Percentiles rank a stretch among this genome's conserved stretches.
Conservation (phyloP, 441 rosid species). For the Lepidium campestre region DNA sequence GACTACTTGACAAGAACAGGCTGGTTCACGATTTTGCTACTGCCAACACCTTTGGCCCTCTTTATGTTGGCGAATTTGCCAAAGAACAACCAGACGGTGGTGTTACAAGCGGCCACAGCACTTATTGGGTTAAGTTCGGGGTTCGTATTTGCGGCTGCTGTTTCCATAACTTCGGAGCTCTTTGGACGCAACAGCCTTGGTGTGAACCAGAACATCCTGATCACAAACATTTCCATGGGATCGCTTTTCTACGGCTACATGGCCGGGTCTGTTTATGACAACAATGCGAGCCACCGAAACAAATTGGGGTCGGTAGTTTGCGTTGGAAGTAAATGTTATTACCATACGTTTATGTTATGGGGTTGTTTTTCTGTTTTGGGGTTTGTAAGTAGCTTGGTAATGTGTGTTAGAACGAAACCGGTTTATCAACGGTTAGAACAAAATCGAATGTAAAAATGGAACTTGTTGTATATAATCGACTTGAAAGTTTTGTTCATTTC, state of each 20-base stretch:
- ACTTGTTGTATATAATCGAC: no score
- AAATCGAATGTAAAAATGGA: conserved; percentile 5
- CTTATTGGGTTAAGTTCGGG: conserved; percentile 77
- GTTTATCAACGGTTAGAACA: conserved; percentile 52
- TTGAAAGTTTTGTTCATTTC: no score
- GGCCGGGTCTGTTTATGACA: conserved; percentile 68
- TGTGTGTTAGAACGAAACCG: conserved; percentile 58
- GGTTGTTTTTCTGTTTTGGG: conserved; percentile 61
- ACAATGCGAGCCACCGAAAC: conserved; percentile 30
- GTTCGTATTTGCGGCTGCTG: conserved; percentile 69
- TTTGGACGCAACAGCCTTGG: conserved; percentile 75
- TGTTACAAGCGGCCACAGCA: conserved; percentile 30
- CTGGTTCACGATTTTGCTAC: conserved; percentile 61
- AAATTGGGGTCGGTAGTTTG: conserved; percentile 48
- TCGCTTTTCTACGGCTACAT: conserved; percentile 76
- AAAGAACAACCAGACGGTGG: conserved; percentile 26
- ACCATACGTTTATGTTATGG: conserved; percentile 57
- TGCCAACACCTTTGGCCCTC: conserved; percentile 72
- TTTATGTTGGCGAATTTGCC: conserved; percentile 50
- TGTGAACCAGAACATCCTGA: conserved; percentile 83
- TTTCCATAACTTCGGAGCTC: conserved; percentile 78
- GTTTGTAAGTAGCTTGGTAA: conserved; percentile 43
- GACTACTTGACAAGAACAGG: conserved; percentile 62
- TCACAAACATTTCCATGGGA: conserved; percentile 82
- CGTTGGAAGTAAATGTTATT: conserved; percentile 67